Evolutionary conservation across 352 stramenopile genomes (phyloP), one percentile per base, ranked within the genome.

Genomic region (Pythium monospermum): DNA sequence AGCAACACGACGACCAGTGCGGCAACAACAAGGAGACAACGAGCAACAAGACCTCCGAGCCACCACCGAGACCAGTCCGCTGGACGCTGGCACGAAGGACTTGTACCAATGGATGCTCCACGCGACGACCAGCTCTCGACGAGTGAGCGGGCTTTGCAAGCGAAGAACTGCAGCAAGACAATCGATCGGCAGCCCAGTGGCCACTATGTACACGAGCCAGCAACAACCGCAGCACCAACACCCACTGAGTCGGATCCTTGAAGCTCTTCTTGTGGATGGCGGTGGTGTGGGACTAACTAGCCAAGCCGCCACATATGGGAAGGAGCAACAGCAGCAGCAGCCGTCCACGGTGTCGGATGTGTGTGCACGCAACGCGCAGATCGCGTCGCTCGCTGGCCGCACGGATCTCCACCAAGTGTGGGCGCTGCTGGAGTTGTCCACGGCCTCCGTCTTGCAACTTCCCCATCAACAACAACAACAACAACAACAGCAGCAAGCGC

Each of bases 321-420:
- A 55, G 8, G 5, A 55, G 3, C 16, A 46, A 37, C 18, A 35
- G 18, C 6, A 47, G 1, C 10, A 5, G 8, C 11, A 22, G 6
- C 2, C 26, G 4, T 16, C 27, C 6, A 35, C 33, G 1, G 50
- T 81, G 3, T 75, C 67, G 0, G 54, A 75, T 12, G 77, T 68
- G 4, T 91, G 79, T 43, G 74, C 70, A 4, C 65, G 83, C 59
- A 90, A 91, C 59, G 61, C 79, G 8, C 66, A 45, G 10, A 69
- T 83, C 30, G 74, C 79, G 1, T 49, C 61, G 4, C 52, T 88
- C 7, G 73, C 76, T 26, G 80, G 81, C 6, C 65, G 83, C 2
- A 66, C 64, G 0, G 83, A 94, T 49, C 67, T 92, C n/a, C 64
- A 84, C 19, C 76, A 91, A 48, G 76, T 92, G 45, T 94, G 83